These are phyloP conservation scores for Athelia psychrophila DNA, from an alignment of 1,284 basidiomycete genomes.

Conservation along the genomic window DNA sequence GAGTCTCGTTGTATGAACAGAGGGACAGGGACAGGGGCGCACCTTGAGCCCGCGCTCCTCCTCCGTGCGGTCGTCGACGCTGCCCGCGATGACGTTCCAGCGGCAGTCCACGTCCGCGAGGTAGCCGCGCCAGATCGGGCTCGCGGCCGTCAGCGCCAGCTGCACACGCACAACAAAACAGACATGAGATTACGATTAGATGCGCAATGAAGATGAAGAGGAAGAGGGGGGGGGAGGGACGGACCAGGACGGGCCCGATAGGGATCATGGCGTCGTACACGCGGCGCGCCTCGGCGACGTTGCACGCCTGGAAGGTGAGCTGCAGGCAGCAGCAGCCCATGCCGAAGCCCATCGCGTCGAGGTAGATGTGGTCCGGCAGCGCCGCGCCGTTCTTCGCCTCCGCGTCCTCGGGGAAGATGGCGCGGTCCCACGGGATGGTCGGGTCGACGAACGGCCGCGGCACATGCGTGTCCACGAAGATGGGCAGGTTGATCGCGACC, in stretches of 20 bases:
- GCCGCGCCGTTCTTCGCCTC: conserved; percentile 91
- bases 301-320: conserved; percentile 96
- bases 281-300: conserved; percentile 47
- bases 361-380: conserved; percentile 89
- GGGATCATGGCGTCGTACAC: background rate
- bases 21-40: conserved; percentile 2
- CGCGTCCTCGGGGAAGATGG: conserved; percentile 77
- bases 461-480: conserved; percentile 89
- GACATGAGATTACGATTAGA: too few relatives aligned
- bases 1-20: conserved; percentile 3
- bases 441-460: conserved; percentile 89
- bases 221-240: too few relatives aligned
- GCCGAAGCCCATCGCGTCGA: conserved; percentile 99
- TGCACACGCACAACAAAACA: too few relatives aligned
- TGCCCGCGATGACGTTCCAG: conserved; percentile 98
- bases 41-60: conserved; percentile 91
- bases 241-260: background rate
- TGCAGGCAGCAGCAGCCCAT: conserved; percentile 99
- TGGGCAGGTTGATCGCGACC: conserved; percentile 93
- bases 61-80: conserved; percentile 94
- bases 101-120: conserved; percentile 96
- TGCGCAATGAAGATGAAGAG: too few relatives aligned
- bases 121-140: conserved; percentile 92
- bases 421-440: conserved; percentile 83
- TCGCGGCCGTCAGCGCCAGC: conserved; percentile 93